Evolutionary conservation across 2,329 filamentous ascomycete genomes (phyloP).

Genomic region (Arthrobotrys entomopaga): DNA sequence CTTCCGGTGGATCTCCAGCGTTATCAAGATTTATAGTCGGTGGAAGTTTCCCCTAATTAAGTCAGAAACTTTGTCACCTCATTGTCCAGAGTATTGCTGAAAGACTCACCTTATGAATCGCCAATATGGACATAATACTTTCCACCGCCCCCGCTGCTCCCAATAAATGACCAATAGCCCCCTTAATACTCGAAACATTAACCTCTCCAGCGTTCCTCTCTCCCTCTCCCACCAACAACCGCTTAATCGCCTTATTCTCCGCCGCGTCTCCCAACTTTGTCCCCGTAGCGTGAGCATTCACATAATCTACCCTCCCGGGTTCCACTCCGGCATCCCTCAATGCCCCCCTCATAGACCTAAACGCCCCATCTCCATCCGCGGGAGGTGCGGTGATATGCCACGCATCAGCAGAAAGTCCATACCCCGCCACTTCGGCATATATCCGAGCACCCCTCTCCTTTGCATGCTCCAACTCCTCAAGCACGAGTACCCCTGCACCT

Average conservation of each 20-base stretch:
- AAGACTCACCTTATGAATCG: constrained; percentile 76
- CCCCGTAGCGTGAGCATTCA: constrained; percentile 95
- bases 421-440: constrained; percentile 88
- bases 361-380: constrained; percentile 82
- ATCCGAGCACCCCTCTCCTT: constrained; percentile 78
- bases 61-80: background rate
- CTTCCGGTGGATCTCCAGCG: constrained; percentile 67
- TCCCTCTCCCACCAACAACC: constrained; percentile 77
- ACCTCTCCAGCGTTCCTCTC: constrained; percentile 74
- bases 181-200: constrained; percentile 92
- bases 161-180: constrained; percentile 87
- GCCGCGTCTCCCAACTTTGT: constrained; percentile 86
- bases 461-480: constrained; percentile 92
- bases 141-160: constrained; percentile 92
- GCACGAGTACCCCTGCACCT: constrained; percentile 84
- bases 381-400: constrained; percentile 92
- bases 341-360: constrained; percentile 84
- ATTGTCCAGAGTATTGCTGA: constrained; percentile 8
- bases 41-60: constrained; percentile 75
- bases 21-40: constrained; percentile 84
- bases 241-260: constrained; percentile 83
- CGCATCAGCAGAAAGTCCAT: constrained; percentile 89
- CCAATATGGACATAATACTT: constrained; percentile 82
- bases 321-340: constrained; percentile 76
- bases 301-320: constrained; percentile 81